A percentile compares a stretch with the other conserved stretches of the same genome.
These are phyloP conservation scores for Aquilaria sinensis DNA, from an alignment of 345 rosid genomes.

Conservation along the genomic window DNA sequence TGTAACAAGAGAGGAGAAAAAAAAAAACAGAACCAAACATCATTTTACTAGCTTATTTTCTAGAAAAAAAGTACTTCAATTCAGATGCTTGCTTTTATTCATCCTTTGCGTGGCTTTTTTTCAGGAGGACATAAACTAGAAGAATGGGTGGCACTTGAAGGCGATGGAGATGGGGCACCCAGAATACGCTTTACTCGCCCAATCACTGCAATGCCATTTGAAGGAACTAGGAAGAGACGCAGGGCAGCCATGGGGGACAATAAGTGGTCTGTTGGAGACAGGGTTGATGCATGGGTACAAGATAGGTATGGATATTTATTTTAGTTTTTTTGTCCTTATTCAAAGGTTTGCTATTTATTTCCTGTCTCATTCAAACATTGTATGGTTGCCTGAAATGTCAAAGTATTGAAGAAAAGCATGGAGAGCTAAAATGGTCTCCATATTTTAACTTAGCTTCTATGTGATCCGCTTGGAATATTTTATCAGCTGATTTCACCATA, in stretches of 20 bases:
- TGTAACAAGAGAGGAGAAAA: background rate
- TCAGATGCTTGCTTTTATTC: background rate
- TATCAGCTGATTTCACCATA: background rate
- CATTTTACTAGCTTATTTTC: background rate
- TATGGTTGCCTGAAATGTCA: background rate
- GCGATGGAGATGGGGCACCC: slow-evolving; percentile 59
- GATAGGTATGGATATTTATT: slow-evolving; percentile 47
- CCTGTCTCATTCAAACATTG: background rate
- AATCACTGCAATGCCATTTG: slow-evolving; percentile 56
- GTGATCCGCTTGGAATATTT: background rate
- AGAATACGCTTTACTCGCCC: slow-evolving; percentile 71
- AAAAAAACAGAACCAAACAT: background rate
- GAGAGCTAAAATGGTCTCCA: background rate
- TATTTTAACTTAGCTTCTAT: slow-evolving; percentile 3
- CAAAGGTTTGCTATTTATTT: slow-evolving; percentile 4
- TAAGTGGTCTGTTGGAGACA: slow-evolving; percentile 87
- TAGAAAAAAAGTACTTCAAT: background rate
- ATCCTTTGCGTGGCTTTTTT: background rate
- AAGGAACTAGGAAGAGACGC: slow-evolving; percentile 95
- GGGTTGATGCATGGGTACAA: slow-evolving; percentile 79
- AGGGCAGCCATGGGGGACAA: slow-evolving; percentile 70
- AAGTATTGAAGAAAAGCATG: background rate
- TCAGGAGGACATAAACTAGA: slow-evolving; percentile 63
- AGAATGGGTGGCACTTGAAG: slow-evolving; percentile 83
- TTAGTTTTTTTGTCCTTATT: background rate